Conservation (phyloP, 2,329 filamentous ascomycete genomes). For the Meredithiella fracta region DNA sequence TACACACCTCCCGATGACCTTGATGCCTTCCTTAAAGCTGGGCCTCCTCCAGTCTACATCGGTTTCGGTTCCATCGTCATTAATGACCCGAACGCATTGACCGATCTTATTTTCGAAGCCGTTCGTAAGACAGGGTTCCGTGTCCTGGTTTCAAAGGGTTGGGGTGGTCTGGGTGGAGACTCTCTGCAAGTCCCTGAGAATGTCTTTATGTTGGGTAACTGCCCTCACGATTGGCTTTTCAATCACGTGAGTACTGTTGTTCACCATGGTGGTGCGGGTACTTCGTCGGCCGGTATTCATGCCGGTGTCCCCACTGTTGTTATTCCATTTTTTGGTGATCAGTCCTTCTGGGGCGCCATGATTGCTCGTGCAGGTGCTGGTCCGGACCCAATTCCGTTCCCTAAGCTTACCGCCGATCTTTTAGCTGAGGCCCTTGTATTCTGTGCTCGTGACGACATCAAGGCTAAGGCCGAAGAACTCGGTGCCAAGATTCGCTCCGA, state of each 20-base stretch:
- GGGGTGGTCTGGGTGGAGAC: conserved; percentile 69
- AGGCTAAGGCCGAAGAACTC: conserved; percentile 38
- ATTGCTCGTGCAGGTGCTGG: conserved; percentile 56
- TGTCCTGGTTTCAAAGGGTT: conserved; percentile 72
- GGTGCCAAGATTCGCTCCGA: conserved; percentile 52
- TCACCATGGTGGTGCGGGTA: conserved; percentile 78
- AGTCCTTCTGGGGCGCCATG: conserved; percentile 71
- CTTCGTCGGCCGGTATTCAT: conserved; percentile 71
- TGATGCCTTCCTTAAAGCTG: conserved; percentile 46
- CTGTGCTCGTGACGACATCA: conserved; percentile 43
- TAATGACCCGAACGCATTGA: conserved; percentile 56
- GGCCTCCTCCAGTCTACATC: conserved; percentile 62
- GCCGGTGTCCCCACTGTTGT: conserved; percentile 66
- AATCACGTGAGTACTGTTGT: conserved; percentile 65
- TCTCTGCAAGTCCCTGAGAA: conserved; percentile 52
- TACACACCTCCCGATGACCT: conserved; percentile 52
- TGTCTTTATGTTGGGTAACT: conserved; percentile 71
- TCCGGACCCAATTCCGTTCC: conserved; percentile 51
- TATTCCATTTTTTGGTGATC: conserved; percentile 75
- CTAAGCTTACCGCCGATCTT: conserved; percentile 47
- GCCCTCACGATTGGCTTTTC: conserved; percentile 82
- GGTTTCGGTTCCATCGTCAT: conserved; percentile 75
- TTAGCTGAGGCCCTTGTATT: conserved; percentile 47
- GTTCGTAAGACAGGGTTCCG: conserved; percentile 50
- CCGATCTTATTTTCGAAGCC: conserved; percentile 55